Percentiles rank a stretch among this genome's conserved stretches.
phyloP scores from a whole-genome alignment of 148 eudicot genomes.

The Oxyria digyna region DNA sequence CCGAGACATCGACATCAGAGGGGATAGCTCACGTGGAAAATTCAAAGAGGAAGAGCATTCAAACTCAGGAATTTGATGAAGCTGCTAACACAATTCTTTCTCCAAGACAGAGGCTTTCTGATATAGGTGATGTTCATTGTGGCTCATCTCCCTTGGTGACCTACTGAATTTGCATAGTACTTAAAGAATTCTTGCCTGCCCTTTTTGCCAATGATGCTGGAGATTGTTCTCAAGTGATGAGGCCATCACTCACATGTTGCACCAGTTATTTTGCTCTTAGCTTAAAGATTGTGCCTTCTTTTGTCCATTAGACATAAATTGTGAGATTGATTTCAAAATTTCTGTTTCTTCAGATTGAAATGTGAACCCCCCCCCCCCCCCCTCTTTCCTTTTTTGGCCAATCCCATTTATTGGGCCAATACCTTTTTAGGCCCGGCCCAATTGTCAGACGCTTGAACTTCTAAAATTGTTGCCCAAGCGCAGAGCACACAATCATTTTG shows the following conservation, averaged over 20 bases:
- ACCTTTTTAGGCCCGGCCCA: background rate
- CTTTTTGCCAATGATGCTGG: constrained; percentile 2
- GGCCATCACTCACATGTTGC: background rate
- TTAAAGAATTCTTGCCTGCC: background rate
- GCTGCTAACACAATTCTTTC: constrained; percentile 45
- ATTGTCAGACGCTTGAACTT: background rate
- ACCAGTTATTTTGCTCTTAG: background rate
- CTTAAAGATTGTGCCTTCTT: background rate
- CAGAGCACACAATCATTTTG: background rate
- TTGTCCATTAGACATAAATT: background rate
- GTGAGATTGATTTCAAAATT: background rate
- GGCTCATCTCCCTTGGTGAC: constrained; percentile 64
- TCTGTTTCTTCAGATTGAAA: background rate
- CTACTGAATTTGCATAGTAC: constrained; percentile 16
- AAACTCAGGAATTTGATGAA: constrained; percentile 28
- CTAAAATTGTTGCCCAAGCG: background rate
- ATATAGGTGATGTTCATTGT: constrained; percentile 70
- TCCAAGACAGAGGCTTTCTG: constrained; percentile 69
- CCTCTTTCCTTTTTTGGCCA: background rate
- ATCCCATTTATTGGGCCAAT: background rate
- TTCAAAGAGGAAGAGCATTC: constrained; percentile 61
- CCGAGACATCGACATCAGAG: constrained; percentile 41
- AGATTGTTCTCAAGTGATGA: constrained; percentile 1
- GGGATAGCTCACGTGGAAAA: constrained; percentile 26
- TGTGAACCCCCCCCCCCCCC: no score